These are phyloP conservation scores for Epichloe sibirici DNA, from an alignment of 2,329 filamentous ascomycete species.

Conservation along the genomic window DNA sequence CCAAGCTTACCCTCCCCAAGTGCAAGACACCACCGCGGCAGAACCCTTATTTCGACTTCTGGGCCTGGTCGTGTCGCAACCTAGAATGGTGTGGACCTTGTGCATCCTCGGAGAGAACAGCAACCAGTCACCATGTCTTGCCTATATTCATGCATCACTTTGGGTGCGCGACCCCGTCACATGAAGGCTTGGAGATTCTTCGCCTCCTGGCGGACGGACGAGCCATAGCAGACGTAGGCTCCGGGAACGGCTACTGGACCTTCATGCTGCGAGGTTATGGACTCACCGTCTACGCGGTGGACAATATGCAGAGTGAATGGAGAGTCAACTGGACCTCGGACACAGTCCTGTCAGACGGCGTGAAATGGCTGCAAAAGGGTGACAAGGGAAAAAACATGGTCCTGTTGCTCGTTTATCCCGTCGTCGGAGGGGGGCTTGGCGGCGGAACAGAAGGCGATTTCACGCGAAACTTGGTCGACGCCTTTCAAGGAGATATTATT, in stretches of 20 bases:
- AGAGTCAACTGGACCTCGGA: slow-evolving; percentile 57
- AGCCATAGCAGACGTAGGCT: slow-evolving; percentile 52
- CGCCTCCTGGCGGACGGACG: slow-evolving; percentile 40
- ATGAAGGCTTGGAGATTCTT: slow-evolving; percentile 51
- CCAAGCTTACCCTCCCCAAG: slow-evolving; percentile 31
- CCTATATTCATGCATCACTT: slow-evolving; percentile 71
- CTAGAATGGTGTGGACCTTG: slow-evolving; percentile 55
- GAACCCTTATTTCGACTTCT: slow-evolving; percentile 59
- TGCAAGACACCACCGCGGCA: slow-evolving; percentile 28
- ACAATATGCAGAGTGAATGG: slow-evolving; percentile 57
- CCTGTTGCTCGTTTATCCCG: slow-evolving; percentile 60
- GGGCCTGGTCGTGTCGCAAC: slow-evolving; percentile 50
- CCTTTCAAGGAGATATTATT: slow-evolving; percentile 51
- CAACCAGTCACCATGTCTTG: slow-evolving; percentile 53
- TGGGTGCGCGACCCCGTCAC: slow-evolving; percentile 57
- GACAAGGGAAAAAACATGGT: slow-evolving; percentile 41
- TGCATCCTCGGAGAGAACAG: slow-evolving; percentile 36
- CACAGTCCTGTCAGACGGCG: slow-evolving; percentile 50
- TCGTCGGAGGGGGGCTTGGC: slow-evolving; percentile 52
- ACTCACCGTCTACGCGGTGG: slow-evolving; percentile 44
- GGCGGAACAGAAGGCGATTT: slow-evolving; percentile 51
- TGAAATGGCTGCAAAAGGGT: slow-evolving; percentile 40
- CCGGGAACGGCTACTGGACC: slow-evolving; percentile 65
- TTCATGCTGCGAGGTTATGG: slow-evolving; percentile 54
- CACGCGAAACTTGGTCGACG: slow-evolving; percentile 46